phyloP scores from a whole-genome alignment of 225 moss, liverwort and hornwort genomes.

The Anthoceros angustus region DNA sequence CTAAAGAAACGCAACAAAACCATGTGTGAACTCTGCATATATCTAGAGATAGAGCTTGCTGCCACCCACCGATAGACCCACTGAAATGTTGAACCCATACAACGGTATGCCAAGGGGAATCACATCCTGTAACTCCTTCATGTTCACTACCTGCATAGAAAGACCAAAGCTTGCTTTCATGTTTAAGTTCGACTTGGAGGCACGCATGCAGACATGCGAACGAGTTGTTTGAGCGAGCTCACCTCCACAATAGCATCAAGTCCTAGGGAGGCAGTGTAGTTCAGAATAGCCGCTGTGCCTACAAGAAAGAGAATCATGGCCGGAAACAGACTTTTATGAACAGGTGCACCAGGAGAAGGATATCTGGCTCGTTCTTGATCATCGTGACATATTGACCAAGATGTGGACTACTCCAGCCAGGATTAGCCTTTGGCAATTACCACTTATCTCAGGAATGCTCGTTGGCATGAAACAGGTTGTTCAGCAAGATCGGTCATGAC shows the following conservation, averaged over 20 bases:
- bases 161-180: not conserved
- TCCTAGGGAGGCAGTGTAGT: constrained; percentile 66
- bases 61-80: constrained; percentile 62
- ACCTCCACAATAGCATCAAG: constrained; percentile 94
- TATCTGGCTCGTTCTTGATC: constrained; percentile 6
- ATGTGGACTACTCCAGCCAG: not conserved
- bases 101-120: constrained; percentile 57
- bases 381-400: constrained; percentile 10
- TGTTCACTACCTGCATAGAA: constrained; percentile 50
- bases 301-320: not conserved
- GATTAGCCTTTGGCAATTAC: constrained; percentile 39
- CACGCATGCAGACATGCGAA: not conserved
- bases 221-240: not conserved
- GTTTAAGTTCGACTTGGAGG: not conserved
- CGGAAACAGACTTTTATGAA: not conserved
- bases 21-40: too few relatives aligned
- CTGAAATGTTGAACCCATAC: constrained; percentile 88
- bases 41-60: not conserved
- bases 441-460: constrained; percentile 34
- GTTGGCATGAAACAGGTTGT: constrained; percentile 44
- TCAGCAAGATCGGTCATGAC: constrained; percentile 42
- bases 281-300: constrained; percentile 78
- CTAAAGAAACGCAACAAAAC: not conserved
- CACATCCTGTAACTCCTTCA: constrained; percentile 81
- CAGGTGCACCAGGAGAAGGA: constrained; percentile 3